A percentile compares a stretch with the other conserved stretches of the same genome.
Conservation (phyloP, 2,329 filamentous ascomycete genomes). For the Penicillium palitans region DNA sequence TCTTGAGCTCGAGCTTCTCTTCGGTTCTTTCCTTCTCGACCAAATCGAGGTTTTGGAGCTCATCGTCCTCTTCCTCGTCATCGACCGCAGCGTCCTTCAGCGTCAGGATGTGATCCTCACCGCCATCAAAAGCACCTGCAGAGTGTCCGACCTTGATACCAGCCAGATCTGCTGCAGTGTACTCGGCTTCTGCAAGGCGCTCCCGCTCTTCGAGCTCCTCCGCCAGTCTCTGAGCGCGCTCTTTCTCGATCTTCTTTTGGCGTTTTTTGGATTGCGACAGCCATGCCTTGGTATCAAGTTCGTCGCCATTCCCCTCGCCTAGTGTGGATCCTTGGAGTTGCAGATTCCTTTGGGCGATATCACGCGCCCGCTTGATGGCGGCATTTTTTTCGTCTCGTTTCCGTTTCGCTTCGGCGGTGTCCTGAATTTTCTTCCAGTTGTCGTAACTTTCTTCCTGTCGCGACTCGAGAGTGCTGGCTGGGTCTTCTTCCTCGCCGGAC, state of each 20-base stretch:
- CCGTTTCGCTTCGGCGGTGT: conserved; percentile 70
- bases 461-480: conserved; percentile 79
- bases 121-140: conserved; percentile 73
- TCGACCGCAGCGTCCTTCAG: conserved; percentile 91
- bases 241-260: conserved; percentile 80
- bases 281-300: conserved; percentile 81
- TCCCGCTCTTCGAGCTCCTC: conserved; percentile 78
- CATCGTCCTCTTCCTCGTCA: conserved; percentile 82
- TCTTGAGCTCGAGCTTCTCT: conserved; percentile 81
- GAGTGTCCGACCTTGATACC: conserved; percentile 93
- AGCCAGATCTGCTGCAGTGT: conserved; percentile 81
- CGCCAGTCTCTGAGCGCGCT: conserved; percentile 68
- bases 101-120: conserved; percentile 82
- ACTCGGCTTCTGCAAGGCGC: conserved; percentile 68
- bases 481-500: conserved; percentile 62
- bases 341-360: conserved; percentile 73
- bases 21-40: conserved; percentile 45
- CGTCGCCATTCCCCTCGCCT: conserved; percentile 68
- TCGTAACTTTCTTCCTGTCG: conserved; percentile 45
- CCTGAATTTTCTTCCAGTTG: conserved; percentile 60
- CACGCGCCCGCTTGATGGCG: conserved; percentile 82
- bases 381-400: conserved; percentile 78
- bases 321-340: conserved; percentile 80
- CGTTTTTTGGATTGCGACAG: conserved; percentile 86
- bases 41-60: conserved; percentile 58